A percentile compares a stretch with the other conserved stretches of the same genome.
Conservation (phyloP, 805 yeast genomes). For the Blastobotrys terrestris region DNA sequence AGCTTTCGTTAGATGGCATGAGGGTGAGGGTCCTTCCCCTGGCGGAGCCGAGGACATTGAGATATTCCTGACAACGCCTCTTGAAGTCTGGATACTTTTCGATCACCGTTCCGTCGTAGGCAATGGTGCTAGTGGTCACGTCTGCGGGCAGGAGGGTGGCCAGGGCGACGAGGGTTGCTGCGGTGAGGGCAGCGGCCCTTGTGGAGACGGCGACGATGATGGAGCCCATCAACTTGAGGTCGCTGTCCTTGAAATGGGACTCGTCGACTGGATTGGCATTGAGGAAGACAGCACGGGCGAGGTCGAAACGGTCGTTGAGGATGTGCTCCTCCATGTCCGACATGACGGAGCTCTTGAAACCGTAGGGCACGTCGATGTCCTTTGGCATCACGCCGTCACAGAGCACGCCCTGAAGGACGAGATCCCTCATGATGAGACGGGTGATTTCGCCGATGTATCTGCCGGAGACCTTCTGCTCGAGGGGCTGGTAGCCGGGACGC, state of each 20-base stretch:
- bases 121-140: conserved; percentile 20
- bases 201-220: conserved; percentile 27
- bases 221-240: conserved; percentile 20
- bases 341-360: conserved; percentile 23
- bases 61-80: conserved; percentile 25
- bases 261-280: conserved; percentile 1
- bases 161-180: conserved; percentile 25
- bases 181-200: conserved; percentile 30
- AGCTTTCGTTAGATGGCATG: conserved; percentile 17
- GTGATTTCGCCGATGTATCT: conserved; percentile 84
- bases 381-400: conserved; percentile 19
- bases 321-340: conserved; percentile 23
- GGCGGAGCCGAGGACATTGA: conserved; percentile 17
- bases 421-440: conserved; percentile 63
- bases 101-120: conserved; percentile 30
- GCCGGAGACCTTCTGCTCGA: conserved; percentile 83
- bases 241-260: conserved; percentile 14
- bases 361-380: conserved; percentile 22
- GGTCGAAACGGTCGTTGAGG: conserved; percentile 14
- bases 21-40: conserved; percentile 15
- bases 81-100: conserved; percentile 28
- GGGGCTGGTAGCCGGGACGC: conserved; percentile 77
- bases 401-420: conserved; percentile 43
- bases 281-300: conserved; percentile 17
- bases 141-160: conserved; percentile 18